These are phyloP conservation scores for Knoxdaviesia capensis DNA, from an alignment of 2,329 filamentous ascomycete genomes.

Conservation along the genomic window DNA sequence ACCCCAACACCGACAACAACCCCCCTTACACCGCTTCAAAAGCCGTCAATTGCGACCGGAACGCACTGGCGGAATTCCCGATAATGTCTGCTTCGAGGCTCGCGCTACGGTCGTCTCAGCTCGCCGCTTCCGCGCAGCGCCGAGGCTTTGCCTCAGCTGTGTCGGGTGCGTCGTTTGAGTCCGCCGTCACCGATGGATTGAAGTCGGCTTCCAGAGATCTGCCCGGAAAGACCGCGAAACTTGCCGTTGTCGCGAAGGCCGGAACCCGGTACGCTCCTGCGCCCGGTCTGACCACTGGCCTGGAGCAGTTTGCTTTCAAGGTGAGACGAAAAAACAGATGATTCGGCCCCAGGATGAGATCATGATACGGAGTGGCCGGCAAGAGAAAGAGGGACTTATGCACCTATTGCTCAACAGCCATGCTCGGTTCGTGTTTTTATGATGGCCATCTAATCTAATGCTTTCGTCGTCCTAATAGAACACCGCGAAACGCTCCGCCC, in stretches of 20 bases:
- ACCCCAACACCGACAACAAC: constrained; percentile 2
- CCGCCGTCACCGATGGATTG: constrained; percentile 66
- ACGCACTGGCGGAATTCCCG: constrained; percentile 39
- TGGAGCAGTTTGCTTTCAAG: constrained; percentile 97
- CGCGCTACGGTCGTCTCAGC: constrained; percentile 34
- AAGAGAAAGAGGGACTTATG: too few species aligned
- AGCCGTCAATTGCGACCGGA: constrained; percentile 34
- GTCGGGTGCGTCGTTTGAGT: constrained; percentile 57
- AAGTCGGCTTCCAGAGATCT: constrained; percentile 87
- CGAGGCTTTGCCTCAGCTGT: constrained; percentile 39
- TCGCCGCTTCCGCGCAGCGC: constrained; percentile 29
- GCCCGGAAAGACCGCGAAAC: constrained; percentile 70
- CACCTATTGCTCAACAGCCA: too few species aligned
- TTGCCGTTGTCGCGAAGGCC: constrained; percentile 83
- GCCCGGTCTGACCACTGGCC: constrained; percentile 72
- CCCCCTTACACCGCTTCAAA: constrained; percentile 6
- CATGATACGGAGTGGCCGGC: too few species aligned
- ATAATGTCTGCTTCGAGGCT: constrained; percentile 40
- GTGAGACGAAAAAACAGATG: constrained; percentile 20
- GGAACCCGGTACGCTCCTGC: constrained; percentile 82
- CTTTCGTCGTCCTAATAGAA: constrained; percentile 29
- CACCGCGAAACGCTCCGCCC: constrained; percentile 69
- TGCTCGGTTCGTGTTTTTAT: too few species aligned
- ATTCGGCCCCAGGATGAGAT: constrained; percentile 5
- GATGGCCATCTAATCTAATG: too few species aligned